phyloP scores from a whole-genome alignment of 2,329 filamentous ascomycete genomes.

The Trichoderma oligosporum region DNA sequence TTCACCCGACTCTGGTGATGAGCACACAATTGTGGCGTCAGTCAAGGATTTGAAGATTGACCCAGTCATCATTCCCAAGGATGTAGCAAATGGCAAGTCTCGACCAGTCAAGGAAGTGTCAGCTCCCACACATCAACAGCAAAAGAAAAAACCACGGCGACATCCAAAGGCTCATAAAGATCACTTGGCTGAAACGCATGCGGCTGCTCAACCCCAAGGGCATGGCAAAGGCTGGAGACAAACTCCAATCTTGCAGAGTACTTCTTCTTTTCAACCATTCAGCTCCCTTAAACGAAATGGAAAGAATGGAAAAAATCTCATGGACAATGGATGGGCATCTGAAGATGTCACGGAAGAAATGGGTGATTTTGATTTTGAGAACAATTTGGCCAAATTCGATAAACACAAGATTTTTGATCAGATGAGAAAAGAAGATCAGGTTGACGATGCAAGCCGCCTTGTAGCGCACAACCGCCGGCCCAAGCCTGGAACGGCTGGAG shows the following conservation, averaged over 20 bases:
- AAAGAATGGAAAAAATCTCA: conserved; percentile 42
- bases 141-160: conserved; percentile 34
- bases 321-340: conserved; percentile 85
- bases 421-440: conserved; percentile 81
- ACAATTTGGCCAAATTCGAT: conserved; percentile 88
- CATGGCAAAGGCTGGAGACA: conserved; percentile 56
- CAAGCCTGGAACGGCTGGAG: conserved; percentile 68
- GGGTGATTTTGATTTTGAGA: conserved; percentile 91
- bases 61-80: neutral
- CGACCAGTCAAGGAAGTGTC: conserved; percentile 20
- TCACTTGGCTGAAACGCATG: conserved; percentile 28
- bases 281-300: conserved; percentile 56
- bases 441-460: conserved; percentile 85
- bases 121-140: conserved; percentile 22
- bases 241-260: conserved; percentile 58
- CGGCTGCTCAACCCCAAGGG: conserved; percentile 27
- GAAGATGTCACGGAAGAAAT: conserved; percentile 94
- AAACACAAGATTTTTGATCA: conserved; percentile 89
- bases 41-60: conserved; percentile 28
- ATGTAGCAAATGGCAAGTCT: neutral
- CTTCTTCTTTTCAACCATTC: conserved; percentile 60
- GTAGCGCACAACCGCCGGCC: conserved; percentile 78
- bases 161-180: conserved; percentile 33
- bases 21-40: conserved; percentile 28
- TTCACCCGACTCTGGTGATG: conserved; percentile 17